Evolutionary conservation across 1,284 basidiomycete species (phyloP).

Genomic region (Fomitopsis betulina): DNA sequence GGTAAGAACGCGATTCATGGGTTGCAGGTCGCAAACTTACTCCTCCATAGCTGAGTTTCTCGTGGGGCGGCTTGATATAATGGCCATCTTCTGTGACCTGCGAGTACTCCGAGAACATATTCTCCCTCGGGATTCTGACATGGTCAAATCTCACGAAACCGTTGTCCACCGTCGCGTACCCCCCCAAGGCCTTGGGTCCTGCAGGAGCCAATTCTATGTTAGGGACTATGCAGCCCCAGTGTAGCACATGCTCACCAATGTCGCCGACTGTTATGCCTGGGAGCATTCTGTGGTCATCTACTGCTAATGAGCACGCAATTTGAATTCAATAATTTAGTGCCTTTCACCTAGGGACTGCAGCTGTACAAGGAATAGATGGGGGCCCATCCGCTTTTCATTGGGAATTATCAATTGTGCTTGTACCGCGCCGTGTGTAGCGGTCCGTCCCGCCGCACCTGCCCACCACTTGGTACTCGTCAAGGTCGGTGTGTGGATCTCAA

Average conservation of each 20-base stretch:
- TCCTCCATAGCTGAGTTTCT: conserved; percentile 75
- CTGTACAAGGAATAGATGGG: conserved; percentile 76
- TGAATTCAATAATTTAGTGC: neutral
- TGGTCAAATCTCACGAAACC: conserved; percentile 69
- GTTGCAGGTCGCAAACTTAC: conserved; percentile 35
- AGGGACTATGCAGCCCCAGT: neutral
- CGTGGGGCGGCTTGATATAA: conserved; percentile 68
- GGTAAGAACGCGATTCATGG: neutral
- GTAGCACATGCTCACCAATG: conserved; percentile 44
- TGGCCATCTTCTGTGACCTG: conserved; percentile 63
- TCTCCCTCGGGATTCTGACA: conserved; percentile 66
- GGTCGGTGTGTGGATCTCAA: conserved; percentile 75
- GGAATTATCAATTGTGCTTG: conserved; percentile 74
- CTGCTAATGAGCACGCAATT: neutral
- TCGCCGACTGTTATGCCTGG: conserved; percentile 74
- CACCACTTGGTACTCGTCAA: conserved; percentile 83
- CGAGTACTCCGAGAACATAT: conserved; percentile 78
- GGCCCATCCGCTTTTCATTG: conserved; percentile 60
- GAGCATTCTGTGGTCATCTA: conserved; percentile 56
- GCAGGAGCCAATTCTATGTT: neutral
- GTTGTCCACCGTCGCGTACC: conserved; percentile 57
- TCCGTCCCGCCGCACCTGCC: conserved; percentile 71
- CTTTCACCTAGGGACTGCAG: conserved; percentile 55
- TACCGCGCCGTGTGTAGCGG: conserved; percentile 75
- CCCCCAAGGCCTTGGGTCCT: conserved; percentile 65